Conservation (phyloP, 352 stramenopile genomes). For the Plasmopara viticola region DNA sequence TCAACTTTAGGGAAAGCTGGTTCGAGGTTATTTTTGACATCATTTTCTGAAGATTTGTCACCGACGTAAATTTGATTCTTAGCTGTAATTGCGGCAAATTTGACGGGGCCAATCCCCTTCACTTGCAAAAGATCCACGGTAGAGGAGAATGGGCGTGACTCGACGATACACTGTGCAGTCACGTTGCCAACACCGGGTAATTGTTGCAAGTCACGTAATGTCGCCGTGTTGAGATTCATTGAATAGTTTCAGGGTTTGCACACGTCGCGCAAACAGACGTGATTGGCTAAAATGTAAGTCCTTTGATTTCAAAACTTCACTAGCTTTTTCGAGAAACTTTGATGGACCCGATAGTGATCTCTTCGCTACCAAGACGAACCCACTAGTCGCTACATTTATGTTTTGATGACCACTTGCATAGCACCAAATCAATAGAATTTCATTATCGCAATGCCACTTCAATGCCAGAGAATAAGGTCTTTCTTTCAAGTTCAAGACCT, state of each 20-base stretch:
- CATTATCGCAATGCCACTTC: slow-evolving; percentile 6
- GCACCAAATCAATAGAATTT: too few relatives aligned
- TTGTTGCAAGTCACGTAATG: slow-evolving; percentile 23
- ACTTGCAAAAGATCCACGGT: slow-evolving; percentile 35
- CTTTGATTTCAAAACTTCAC: too few relatives aligned
- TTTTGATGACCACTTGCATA: background rate
- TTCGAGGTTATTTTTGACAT: slow-evolving; percentile 4
- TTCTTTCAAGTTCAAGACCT: slow-evolving; percentile 11
- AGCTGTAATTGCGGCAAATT: slow-evolving; percentile 23
- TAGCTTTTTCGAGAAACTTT: slow-evolving; percentile 2
- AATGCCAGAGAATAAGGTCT: slow-evolving; percentile 3
- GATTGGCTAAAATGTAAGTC: slow-evolving; percentile 2
- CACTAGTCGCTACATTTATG: too few relatives aligned
- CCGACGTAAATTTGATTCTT: slow-evolving; percentile 22
- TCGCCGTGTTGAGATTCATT: slow-evolving; percentile 33
- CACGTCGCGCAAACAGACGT: slow-evolving; percentile 27
- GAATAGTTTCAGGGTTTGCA: slow-evolving; percentile 12
- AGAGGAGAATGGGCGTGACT: slow-evolving; percentile 33
- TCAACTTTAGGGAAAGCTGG: slow-evolving; percentile 25
- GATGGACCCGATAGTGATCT: background rate
- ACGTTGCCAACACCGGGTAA: slow-evolving; percentile 41
- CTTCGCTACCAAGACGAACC: background rate
- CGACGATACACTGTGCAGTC: slow-evolving; percentile 35
- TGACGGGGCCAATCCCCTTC: slow-evolving; percentile 36
- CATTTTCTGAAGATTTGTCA: slow-evolving; percentile 1